Evolutionary conservation across 176 grass and related monocot species (phyloP), one percentile per base, ranked within the genome.

Genomic region (Cenchrus fungigraminus): DNA sequence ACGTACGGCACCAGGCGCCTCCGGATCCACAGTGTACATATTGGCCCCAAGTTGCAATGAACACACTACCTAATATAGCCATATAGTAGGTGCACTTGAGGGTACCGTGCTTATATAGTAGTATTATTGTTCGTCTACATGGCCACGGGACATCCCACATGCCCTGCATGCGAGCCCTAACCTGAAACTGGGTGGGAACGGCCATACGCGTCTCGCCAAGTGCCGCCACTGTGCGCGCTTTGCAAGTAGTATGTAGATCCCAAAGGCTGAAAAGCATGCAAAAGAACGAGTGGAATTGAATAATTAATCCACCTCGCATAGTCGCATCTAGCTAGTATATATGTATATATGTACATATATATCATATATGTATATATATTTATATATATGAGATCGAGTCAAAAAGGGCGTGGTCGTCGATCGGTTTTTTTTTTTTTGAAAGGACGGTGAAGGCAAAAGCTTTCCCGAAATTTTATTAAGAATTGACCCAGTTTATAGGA

Each of bases 1-100:
- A 46, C 46, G 60, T 49, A 81, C 78, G 85, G 85, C 77, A 80
- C 70, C 68, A 73, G 76, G 37, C 37, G 37, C 37, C 37, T 40
- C 37, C 17, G 19, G 71, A 10, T 17, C 60, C 45, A 58, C 65
- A 68, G 31, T 69, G 42, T 9, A 22, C 12, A 60, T 2, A 56
- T 13, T 10, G 40, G 43, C 15, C 46, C 29, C 37, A 73, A 32
- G 32, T n/a, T 43, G 68, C 69, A 32, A 42, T 55, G 65, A 44
- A 73, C 37, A 55, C 14, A 0, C 16, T 67, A 87, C 69, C 69
- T 69, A 57, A 81, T 67, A 40, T 40, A 40, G 37, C 37, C 37
- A 40, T 40, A 4, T 40, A 40, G 28, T 61, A 45, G 57, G 13
- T 20, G 58, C 68, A 81, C 69, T 29, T 6, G 29, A 79, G 57